Evolutionary conservation across 1,139 yeast species (phyloP).

Genomic region (Zygosaccharomyces sapae): DNA sequence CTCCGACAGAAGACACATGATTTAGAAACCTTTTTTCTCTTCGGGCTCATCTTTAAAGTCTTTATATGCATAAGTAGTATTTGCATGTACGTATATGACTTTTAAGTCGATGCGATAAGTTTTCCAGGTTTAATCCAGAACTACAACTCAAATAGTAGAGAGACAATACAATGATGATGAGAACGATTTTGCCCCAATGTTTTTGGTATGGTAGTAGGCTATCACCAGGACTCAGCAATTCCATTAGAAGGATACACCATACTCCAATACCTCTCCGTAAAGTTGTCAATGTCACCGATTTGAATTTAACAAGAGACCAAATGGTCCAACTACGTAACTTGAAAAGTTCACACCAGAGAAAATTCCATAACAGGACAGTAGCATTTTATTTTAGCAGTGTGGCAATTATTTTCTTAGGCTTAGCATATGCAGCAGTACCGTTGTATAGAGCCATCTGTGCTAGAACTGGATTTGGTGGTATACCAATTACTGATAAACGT

Average conservation of each 20-base stretch:
- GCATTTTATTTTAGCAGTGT: slow-evolving; percentile 71
- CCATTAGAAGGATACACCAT: neutral
- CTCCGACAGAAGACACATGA: slow-evolving; percentile 93
- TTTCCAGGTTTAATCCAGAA: no score
- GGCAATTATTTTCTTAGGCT: slow-evolving; percentile 67
- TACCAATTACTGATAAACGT: slow-evolving; percentile 79
- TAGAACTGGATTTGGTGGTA: slow-evolving; percentile 94
- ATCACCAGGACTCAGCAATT: neutral
- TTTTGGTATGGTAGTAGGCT: neutral
- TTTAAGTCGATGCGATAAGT: no score
- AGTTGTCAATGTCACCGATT: slow-evolving; percentile 23
- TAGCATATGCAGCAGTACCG: slow-evolving; percentile 90
- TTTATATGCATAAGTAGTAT: slow-evolving; percentile 4
- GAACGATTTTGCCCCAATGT: no score
- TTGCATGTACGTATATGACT: slow-evolving; percentile 4
- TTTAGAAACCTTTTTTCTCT: slow-evolving; percentile 21
- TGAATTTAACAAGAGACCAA: slow-evolving; percentile 35
- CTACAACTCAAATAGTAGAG: no score
- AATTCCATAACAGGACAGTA: slow-evolving; percentile 46
- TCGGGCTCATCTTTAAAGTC: slow-evolving; percentile 5
- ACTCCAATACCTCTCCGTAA: neutral
- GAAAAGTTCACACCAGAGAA: slow-evolving; percentile 35
- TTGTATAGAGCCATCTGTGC: slow-evolving; percentile 87
- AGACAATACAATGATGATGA: neutral
- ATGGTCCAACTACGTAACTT: slow-evolving; percentile 34